phyloP scores from a whole-genome alignment of 495 filamentous ascomycete genomes.

The Chaetomium cochliodes region DNA sequence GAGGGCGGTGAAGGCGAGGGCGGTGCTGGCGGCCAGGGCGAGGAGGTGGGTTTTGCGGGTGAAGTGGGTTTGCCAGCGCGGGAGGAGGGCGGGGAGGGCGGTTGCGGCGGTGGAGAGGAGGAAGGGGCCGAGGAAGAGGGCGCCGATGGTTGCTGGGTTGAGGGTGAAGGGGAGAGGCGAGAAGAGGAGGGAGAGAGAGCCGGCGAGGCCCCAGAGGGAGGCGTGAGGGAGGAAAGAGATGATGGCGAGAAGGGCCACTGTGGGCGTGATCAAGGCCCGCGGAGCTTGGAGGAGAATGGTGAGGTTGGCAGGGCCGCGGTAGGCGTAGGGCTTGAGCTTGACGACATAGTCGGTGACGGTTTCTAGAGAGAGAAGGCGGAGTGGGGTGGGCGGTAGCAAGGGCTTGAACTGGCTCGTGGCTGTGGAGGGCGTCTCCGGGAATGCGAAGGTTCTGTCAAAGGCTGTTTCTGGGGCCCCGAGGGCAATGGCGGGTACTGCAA shows the following conservation, averaged over 20 bases:
- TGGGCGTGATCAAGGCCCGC: constrained; percentile 47
- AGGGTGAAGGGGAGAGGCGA: constrained; percentile 45
- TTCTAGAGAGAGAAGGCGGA: constrained; percentile 33
- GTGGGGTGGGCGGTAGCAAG: constrained; percentile 37
- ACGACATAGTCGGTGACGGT: constrained; percentile 36
- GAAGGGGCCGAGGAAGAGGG: constrained; percentile 45
- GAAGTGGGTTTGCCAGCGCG: constrained; percentile 29
- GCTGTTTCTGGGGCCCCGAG: constrained; percentile 51
- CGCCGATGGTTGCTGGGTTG: constrained; percentile 40
- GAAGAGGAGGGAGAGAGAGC: constrained; percentile 49
- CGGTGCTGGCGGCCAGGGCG: constrained; percentile 36
- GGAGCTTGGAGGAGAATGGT: constrained; percentile 40
- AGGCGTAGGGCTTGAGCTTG: constrained; percentile 43
- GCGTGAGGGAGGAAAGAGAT: constrained; percentile 44
- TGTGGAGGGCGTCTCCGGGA: constrained; percentile 35
- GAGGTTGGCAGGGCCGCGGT: constrained; percentile 30
- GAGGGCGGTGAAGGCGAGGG: constrained; percentile 41
- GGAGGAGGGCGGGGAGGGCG: constrained; percentile 28
- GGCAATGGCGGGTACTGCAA: constrained; percentile 46
- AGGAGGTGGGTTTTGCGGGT: constrained; percentile 31
- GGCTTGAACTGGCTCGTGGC: constrained; percentile 27
- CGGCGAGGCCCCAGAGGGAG: constrained; percentile 43
- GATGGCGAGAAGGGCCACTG: constrained; percentile 44
- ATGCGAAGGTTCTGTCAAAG: constrained; percentile 42
- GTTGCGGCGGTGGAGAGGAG: constrained; percentile 37